Evolutionary conservation across 2,329 filamentous ascomycete genomes (phyloP).

Genomic region (Fusarium sp.): DNA sequence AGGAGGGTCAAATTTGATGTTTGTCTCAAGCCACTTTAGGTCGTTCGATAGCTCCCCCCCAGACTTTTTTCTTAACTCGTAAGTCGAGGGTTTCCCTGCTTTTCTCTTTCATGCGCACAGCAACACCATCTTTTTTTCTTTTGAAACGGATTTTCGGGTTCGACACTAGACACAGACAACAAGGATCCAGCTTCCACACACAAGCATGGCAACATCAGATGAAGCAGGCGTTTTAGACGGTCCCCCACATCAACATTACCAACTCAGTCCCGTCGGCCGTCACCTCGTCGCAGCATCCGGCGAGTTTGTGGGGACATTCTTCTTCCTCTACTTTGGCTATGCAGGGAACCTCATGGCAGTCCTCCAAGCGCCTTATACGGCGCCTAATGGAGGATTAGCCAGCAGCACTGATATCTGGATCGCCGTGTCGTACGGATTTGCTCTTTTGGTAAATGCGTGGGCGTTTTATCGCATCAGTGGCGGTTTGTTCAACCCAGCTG

Average conservation of each 20-base stretch:
- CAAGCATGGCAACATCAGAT: not conserved
- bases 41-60: not conserved
- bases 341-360: slow-evolving; percentile 36
- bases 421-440: slow-evolving; percentile 40
- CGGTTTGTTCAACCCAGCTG: slow-evolving; percentile 53
- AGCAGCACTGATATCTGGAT: slow-evolving; percentile 31
- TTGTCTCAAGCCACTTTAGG: not conserved
- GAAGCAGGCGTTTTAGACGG: not conserved
- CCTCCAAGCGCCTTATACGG: slow-evolving; percentile 22
- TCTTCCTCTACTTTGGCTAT: slow-evolving; percentile 41
- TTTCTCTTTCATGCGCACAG: not conserved
- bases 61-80: not conserved
- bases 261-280: slow-evolving; percentile 26
- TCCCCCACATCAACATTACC: not conserved
- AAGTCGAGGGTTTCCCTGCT: too few species aligned
- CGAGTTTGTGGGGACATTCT: slow-evolving; percentile 34
- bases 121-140: not conserved
- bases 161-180: not conserved
- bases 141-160: not conserved
- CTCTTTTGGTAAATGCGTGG: slow-evolving; percentile 61
- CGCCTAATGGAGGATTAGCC: slow-evolving; percentile 14
- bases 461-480: slow-evolving; percentile 61
- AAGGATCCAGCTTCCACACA: not conserved
- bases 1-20: not conserved
- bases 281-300: slow-evolving; percentile 39